Conservation (phyloP, 371 early-diverging fungal genomes). For the Syncephalastrum contaminatum region DNA sequence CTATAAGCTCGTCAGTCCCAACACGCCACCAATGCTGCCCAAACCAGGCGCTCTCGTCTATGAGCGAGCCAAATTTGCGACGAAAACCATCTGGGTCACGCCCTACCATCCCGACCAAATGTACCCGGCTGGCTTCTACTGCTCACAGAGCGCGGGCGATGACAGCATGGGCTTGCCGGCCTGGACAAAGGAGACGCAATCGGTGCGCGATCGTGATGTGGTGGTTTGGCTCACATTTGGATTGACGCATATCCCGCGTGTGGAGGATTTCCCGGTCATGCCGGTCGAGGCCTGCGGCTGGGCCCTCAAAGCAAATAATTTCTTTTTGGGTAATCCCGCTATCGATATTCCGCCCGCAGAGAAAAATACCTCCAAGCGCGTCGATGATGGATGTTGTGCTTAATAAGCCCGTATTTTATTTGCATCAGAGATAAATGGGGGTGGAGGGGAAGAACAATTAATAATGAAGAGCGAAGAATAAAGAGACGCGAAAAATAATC, state of each 20-base stretch:
- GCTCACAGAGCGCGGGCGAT: slow-evolving; percentile 18
- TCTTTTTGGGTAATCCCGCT: slow-evolving; percentile 28
- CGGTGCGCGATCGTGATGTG: slow-evolving; percentile 40
- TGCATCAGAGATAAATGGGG: too few relatives aligned
- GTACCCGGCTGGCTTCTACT: slow-evolving; percentile 47
- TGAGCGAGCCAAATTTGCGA: slow-evolving; percentile 41
- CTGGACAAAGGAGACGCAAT: slow-evolving; percentile 29
- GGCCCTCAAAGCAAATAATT: slow-evolving; percentile 19
- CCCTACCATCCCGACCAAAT: slow-evolving; percentile 36
- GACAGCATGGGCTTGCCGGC: slow-evolving; percentile 29
- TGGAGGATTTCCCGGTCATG: slow-evolving; percentile 55
- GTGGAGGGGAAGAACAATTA: too few relatives aligned
- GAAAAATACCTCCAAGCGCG: slow-evolving; percentile 11
- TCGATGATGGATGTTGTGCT: background rate
- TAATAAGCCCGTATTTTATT: too few relatives aligned
- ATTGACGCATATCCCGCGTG: slow-evolving; percentile 48
- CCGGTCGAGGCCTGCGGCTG: slow-evolving; percentile 50
- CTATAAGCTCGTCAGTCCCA: slow-evolving; percentile 30
- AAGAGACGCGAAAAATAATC: too few relatives aligned
- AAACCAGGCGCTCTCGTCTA: slow-evolving; percentile 35
- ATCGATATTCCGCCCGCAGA: slow-evolving; percentile 39
- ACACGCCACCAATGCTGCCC: slow-evolving; percentile 31
- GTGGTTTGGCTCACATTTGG: slow-evolving; percentile 51
- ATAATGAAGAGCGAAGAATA: too few relatives aligned
- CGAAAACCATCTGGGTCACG: slow-evolving; percentile 43